phyloP scores from a whole-genome alignment of 352 stramenopile genomes.

The Thraustochytrium sp. region DNA sequence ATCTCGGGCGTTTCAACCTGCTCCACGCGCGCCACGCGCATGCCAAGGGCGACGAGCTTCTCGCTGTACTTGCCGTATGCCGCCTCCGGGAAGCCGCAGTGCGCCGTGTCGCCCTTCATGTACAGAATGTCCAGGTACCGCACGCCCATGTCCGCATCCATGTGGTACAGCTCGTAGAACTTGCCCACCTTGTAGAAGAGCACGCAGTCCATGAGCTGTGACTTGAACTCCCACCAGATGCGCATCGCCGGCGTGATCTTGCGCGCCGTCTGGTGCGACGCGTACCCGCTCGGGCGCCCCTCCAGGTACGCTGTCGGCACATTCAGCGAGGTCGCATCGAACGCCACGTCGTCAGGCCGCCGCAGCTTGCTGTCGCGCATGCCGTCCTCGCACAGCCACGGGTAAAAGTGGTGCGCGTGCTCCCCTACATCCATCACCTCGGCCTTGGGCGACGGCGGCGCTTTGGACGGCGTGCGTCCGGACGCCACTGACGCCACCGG shows the following conservation, averaged over 20 bases:
- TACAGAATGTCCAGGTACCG: slow-evolving; percentile 91
- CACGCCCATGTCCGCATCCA: slow-evolving; percentile 96
- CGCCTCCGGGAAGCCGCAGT: slow-evolving; percentile 96
- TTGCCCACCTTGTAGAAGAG: slow-evolving; percentile 95
- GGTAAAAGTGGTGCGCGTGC: slow-evolving; percentile 84
- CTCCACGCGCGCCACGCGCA: slow-evolving; percentile 95
- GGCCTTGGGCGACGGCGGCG: not conserved
- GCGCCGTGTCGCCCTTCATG: slow-evolving; percentile 95
- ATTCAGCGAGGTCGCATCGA: slow-evolving; percentile 82
- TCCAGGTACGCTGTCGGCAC: slow-evolving; percentile 76
- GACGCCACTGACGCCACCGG: slow-evolving; percentile 47
- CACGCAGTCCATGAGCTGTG: slow-evolving; percentile 92
- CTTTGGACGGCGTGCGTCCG: not conserved
- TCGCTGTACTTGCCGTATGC: slow-evolving; percentile 92
- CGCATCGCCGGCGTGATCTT: slow-evolving; percentile 85
- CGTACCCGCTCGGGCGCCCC: slow-evolving; percentile 54
- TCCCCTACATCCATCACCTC: slow-evolving; percentile 58
- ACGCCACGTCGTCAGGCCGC: slow-evolving; percentile 69
- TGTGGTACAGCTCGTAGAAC: slow-evolving; percentile 84
- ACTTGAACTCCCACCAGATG: slow-evolving; percentile 98
- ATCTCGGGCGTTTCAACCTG: slow-evolving; percentile 97
- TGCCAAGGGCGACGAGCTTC: slow-evolving; percentile 87
- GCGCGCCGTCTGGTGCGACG: not conserved
- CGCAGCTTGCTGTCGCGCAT: slow-evolving; percentile 55
- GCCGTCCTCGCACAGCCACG: slow-evolving; percentile 72